These are phyloP conservation scores for Aspergillus olivimuriae DNA, from an alignment of 495 filamentous ascomycete genomes.

Conservation along the genomic window DNA sequence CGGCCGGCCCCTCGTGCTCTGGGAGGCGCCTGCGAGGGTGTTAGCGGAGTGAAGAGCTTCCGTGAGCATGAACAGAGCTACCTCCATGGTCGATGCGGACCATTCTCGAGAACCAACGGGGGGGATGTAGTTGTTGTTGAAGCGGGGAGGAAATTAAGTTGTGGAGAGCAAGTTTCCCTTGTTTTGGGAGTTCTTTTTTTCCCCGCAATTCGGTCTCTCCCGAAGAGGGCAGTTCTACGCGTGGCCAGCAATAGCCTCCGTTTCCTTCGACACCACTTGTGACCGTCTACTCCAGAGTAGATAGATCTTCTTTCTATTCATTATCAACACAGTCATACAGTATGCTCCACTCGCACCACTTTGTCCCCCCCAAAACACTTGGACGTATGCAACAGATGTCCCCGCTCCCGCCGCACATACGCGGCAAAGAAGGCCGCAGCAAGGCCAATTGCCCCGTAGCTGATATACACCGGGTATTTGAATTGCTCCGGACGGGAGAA, in stretches of 20 bases:
- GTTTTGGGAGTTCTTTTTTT: neutral
- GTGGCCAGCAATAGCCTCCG: too few relatives aligned
- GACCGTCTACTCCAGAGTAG: too few relatives aligned
- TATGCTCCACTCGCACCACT: too few relatives aligned
- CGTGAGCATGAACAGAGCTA: neutral
- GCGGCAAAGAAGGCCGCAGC: conserved; percentile 47
- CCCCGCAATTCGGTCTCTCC: conserved; percentile 10
- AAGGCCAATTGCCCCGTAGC: conserved; percentile 40
- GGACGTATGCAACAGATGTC: conserved; percentile 54
- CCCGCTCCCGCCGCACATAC: conserved; percentile 51
- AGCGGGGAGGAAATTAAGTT: neutral
- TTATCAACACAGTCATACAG: too few relatives aligned
- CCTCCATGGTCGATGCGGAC: conserved; percentile 1
- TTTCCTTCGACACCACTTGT: too few relatives aligned
- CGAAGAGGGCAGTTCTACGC: too few relatives aligned
- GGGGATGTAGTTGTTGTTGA: neutral
- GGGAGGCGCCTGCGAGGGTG: conserved; percentile 12
- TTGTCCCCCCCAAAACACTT: conserved; percentile 16
- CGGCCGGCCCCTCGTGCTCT: conserved; percentile 32
- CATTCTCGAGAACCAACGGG: neutral
- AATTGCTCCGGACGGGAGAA: conserved; percentile 54
- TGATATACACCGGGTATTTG: conserved; percentile 53
- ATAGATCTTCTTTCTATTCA: too few relatives aligned
- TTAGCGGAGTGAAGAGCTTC: neutral
- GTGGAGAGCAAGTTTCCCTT: neutral